phyloP scores from a whole-genome alignment of 352 stramenopile species.

The Globisporangium mamillatum region DNA sequence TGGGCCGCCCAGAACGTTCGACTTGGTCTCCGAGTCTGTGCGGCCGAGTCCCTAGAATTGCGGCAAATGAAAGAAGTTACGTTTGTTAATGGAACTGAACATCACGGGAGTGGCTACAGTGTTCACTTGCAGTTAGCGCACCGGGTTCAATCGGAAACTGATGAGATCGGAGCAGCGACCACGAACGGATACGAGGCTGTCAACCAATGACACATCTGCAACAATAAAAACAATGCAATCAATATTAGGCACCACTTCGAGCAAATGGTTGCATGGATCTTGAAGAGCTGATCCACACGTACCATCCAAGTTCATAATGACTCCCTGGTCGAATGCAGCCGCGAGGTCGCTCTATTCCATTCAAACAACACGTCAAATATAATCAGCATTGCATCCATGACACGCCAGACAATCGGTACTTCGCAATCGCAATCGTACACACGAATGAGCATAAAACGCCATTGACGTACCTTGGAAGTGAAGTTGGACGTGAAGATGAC shows the following conservation, averaged over 20 bases:
- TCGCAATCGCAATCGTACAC: background rate
- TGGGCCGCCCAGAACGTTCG: conserved; percentile 84
- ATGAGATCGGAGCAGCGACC: conserved; percentile 81
- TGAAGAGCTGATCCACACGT: conserved; percentile 8
- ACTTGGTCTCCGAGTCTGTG: conserved; percentile 88
- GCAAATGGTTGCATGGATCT: background rate
- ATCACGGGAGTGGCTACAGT: background rate
- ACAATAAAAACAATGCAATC: background rate
- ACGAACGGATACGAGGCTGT: conserved; percentile 64
- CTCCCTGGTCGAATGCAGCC: conserved; percentile 69
- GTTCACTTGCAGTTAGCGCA: conserved; percentile 1
- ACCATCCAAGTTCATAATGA: conserved; percentile 88
- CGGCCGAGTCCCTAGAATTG: conserved; percentile 55
- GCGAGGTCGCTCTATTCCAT: conserved; percentile 48
- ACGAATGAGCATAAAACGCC: background rate
- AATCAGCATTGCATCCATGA: background rate
- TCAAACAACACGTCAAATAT: background rate
- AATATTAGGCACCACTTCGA: background rate
- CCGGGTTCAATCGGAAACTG: conserved; percentile 85
- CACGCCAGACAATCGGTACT: background rate
- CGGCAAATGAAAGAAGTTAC: background rate
- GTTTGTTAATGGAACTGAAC: background rate
- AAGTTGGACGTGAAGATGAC: conserved; percentile 92
- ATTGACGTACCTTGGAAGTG: conserved; percentile 49
- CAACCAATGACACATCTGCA: conserved; percentile 74